Evolutionary conservation across 1,284 basidiomycete genomes (phyloP).

Genomic region (Fomitopsis schrenkii): DNA sequence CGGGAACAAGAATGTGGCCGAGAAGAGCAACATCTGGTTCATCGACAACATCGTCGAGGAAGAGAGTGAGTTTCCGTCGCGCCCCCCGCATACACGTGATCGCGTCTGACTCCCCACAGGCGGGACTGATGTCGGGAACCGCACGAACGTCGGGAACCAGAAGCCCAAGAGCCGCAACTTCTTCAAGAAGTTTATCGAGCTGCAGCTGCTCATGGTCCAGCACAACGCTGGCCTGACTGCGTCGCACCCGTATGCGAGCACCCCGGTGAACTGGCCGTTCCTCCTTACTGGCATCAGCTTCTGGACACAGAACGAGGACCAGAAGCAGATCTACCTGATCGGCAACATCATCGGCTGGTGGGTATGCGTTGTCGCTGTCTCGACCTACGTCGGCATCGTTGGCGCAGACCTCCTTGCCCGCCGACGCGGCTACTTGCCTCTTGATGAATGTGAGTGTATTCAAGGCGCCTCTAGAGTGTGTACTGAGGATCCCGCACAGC

Average conservation of each 20-base stretch:
- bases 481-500: slow-evolving; percentile 39
- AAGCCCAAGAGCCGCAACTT: slow-evolving; percentile 83
- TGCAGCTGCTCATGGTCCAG: slow-evolving; percentile 94
- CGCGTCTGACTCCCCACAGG: slow-evolving; percentile 29
- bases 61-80: slow-evolving; percentile 49
- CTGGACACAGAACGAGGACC: slow-evolving; percentile 86
- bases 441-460: slow-evolving; percentile 71
- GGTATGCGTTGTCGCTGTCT: slow-evolving; percentile 82
- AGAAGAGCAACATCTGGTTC: slow-evolving; percentile 86
- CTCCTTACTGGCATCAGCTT: slow-evolving; percentile 93
- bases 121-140: slow-evolving; percentile 53
- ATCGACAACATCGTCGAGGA: slow-evolving; percentile 79
- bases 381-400: slow-evolving; percentile 87
- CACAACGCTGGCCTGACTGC: slow-evolving; percentile 96
- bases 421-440: slow-evolving; percentile 80
- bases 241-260: slow-evolving; percentile 92
- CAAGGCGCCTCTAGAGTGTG: background rate
- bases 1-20: slow-evolving; percentile 90
- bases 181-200: slow-evolving; percentile 91
- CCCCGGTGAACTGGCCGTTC: slow-evolving; percentile 98
- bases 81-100: background rate
- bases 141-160: slow-evolving; percentile 52
- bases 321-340: slow-evolving; percentile 94
- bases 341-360: slow-evolving; percentile 97
- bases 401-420: slow-evolving; percentile 88